Evolutionary conservation across 371 early-diverging fungal genomes (phyloP).

Genomic region (Apophysomyces variabilis): DNA sequence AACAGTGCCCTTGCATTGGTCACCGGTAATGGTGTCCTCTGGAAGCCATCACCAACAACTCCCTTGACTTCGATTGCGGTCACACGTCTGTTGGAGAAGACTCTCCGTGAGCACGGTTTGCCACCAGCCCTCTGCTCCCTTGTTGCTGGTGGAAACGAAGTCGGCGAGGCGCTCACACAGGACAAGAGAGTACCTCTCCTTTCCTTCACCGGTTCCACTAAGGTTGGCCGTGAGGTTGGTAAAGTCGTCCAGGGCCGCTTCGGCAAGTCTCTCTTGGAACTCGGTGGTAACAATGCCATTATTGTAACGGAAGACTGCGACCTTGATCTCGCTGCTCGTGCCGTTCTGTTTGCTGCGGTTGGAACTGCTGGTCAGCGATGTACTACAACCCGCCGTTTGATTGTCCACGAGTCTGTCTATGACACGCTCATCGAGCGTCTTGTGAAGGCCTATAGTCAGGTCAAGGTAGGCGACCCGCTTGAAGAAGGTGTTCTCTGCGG

Average conservation of each 20-base stretch:
- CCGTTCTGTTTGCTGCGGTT: slow-evolving; percentile 94
- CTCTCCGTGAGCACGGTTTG: slow-evolving; percentile 82
- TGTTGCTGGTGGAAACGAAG: slow-evolving; percentile 87
- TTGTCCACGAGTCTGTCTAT: slow-evolving; percentile 91
- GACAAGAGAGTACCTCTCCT: slow-evolving; percentile 81
- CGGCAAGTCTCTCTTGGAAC: slow-evolving; percentile 87
- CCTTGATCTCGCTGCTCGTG: slow-evolving; percentile 87
- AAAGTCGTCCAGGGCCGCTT: slow-evolving; percentile 86
- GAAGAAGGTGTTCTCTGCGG: slow-evolving; percentile 88
- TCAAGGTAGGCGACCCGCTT: slow-evolving; percentile 92
- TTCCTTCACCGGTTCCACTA: slow-evolving; percentile 91
- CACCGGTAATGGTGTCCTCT: slow-evolving; percentile 92
- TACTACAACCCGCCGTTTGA: slow-evolving; percentile 93
- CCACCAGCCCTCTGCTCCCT: slow-evolving; percentile 91
- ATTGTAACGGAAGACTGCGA: slow-evolving; percentile 95
- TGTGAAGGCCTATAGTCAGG: slow-evolving; percentile 85
- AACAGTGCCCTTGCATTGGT: slow-evolving; percentile 91
- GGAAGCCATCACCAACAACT: slow-evolving; percentile 96
- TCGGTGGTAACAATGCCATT: slow-evolving; percentile 97
- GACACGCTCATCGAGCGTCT: slow-evolving; percentile 83
- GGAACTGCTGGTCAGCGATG: slow-evolving; percentile 98
- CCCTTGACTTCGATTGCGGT: slow-evolving; percentile 87
- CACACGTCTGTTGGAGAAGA: slow-evolving; percentile 86
- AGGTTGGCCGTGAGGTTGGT: slow-evolving; percentile 78
- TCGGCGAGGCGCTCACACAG: slow-evolving; percentile 79